phyloP scores from a whole-genome alignment of 371 early-diverging fungal species.

The Blakeslea trispora region DNA sequence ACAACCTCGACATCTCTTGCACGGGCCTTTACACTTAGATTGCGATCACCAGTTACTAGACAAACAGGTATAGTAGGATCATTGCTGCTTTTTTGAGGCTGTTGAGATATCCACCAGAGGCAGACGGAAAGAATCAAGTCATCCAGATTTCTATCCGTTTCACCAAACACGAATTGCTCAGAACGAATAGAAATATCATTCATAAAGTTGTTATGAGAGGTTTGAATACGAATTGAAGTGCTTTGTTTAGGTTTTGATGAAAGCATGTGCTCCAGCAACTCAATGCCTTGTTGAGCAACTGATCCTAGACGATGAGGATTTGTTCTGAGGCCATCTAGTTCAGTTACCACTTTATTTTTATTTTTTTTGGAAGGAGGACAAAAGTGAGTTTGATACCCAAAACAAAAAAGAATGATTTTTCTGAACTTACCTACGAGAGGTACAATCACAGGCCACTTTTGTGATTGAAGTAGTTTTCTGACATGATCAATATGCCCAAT shows the following conservation, averaged over 20 bases:
- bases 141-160: conserved; percentile 65
- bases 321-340: conserved; percentile 62
- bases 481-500: conserved; percentile 61
- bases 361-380: too few relatives aligned
- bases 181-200: conserved; percentile 63
- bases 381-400: too few relatives aligned
- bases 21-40: conserved; percentile 67
- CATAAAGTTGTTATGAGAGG: conserved; percentile 68
- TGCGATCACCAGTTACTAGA: conserved; percentile 67
- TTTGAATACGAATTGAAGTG: conserved; percentile 52
- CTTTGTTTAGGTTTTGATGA: conserved; percentile 35
- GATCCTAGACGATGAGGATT: conserved; percentile 60
- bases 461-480: conserved; percentile 50
- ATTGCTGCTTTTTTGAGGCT: background rate
- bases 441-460: conserved; percentile 62
- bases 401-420: too few relatives aligned
- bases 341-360: conserved; percentile 67
- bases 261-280: conserved; percentile 51
- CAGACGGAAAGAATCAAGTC: conserved; percentile 66
- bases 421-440: conserved; percentile 60
- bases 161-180: conserved; percentile 66
- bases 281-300: conserved; percentile 54
- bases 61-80: conserved; percentile 41
- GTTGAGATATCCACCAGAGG: conserved; percentile 49
- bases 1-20: conserved; percentile 63